Evolutionary conservation across 495 filamentous ascomycete species (phyloP).

Genomic region (Monascus purpureus): DNA sequence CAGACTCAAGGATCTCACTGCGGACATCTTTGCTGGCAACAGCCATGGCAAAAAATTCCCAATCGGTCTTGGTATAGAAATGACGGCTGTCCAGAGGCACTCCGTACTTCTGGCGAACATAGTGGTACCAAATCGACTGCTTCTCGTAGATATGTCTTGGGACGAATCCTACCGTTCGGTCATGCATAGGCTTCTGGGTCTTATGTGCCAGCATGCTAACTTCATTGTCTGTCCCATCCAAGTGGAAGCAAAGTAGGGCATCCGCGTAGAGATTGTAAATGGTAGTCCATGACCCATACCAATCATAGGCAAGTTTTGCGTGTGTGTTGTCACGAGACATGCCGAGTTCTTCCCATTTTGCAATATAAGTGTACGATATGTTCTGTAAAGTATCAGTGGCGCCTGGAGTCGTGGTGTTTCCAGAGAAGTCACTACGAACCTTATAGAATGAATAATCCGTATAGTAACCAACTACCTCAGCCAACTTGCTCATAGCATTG

Average conservation of each 20-base stretch:
- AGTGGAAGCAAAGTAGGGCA: conserved; percentile 66
- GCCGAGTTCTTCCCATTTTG: conserved; percentile 70
- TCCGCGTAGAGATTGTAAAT: conserved; percentile 86
- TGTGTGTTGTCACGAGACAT: conserved; percentile 71
- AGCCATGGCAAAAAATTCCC: conserved; percentile 83
- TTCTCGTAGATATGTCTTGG: conserved; percentile 64
- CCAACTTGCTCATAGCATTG: conserved; percentile 80
- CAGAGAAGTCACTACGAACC: conserved; percentile 14
- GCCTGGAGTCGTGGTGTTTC: neutral
- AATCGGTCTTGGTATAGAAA: conserved; percentile 81
- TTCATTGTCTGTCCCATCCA: conserved; percentile 28
- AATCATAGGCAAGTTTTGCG: conserved; percentile 83
- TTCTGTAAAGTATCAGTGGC: conserved; percentile 19
- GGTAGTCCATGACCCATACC: conserved; percentile 93
- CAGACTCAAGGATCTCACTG: conserved; percentile 57
- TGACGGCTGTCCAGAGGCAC: conserved; percentile 80
- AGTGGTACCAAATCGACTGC: conserved; percentile 76
- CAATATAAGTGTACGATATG: conserved; percentile 62
- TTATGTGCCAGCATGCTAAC: conserved; percentile 1
- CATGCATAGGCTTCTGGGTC: conserved; percentile 31
- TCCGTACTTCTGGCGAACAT: conserved; percentile 68
- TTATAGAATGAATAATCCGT: conserved; percentile 55
- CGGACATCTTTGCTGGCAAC: conserved; percentile 53
- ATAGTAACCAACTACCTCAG: conserved; percentile 51
- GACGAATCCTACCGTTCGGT: conserved; percentile 37